Evolutionary conservation across 352 stramenopile genomes (phyloP).

Genomic region (Pythium brachiatum): DNA sequence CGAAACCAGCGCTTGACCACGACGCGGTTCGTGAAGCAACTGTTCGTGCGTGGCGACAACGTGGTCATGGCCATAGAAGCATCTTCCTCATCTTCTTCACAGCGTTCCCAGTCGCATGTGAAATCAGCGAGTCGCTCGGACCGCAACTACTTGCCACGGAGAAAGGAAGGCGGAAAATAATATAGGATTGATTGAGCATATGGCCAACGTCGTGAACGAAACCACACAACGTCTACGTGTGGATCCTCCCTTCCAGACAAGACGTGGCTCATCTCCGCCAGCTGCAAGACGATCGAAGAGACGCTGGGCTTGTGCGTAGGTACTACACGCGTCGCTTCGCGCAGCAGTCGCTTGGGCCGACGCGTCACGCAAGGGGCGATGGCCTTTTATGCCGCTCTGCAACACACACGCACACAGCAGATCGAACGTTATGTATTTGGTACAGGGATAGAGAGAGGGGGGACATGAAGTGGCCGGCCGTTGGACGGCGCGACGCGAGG

Average conservation of each 20-base stretch:
- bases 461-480: background rate
- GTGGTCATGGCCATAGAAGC: constrained; percentile 69
- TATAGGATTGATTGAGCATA: background rate
- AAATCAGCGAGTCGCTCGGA: background rate
- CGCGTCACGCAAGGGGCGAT: background rate
- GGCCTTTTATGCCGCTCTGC: background rate
- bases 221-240: background rate
- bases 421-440: constrained; percentile 17
- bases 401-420: constrained; percentile 3
- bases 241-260: no score
- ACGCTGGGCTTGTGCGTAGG: background rate
- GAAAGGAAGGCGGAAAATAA: background rate
- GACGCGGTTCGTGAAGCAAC: constrained; percentile 69
- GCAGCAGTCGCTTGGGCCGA: background rate
- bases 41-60: constrained; percentile 93
- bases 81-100: background rate
- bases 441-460: constrained; percentile 9
- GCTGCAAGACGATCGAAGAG: background rate
- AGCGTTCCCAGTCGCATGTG: background rate
- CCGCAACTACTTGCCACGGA: background rate
- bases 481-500: background rate
- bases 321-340: background rate
- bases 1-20: constrained; percentile 46
- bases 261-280: no score
- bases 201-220: background rate